Evolutionary conservation across 169 alveolate genomes (phyloP), one percentile per base, ranked within the genome.

Genomic region (Plasmodium vinckei): DNA sequence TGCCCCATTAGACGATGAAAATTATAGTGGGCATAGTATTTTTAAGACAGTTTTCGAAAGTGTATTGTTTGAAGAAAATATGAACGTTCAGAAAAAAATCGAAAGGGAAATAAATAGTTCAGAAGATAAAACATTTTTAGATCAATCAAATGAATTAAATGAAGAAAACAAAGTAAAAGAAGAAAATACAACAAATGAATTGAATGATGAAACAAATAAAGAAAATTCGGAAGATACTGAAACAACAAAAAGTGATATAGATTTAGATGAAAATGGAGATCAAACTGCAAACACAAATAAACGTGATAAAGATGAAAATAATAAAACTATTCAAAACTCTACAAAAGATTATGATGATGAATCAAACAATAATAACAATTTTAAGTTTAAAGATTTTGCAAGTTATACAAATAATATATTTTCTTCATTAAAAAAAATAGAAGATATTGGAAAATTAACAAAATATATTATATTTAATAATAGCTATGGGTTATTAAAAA

Each of bases 401-500:
- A 69, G 46, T 70, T 79, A 79, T 46, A 47, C 64, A 10, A 65
- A 79, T 59, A 79, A 47, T 47, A n/a, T 79, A 57, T 79, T 79
- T 69, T 79, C 57, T 15, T 79, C 89, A n/a, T 65, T 79, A 25
- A 79, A 79, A 79, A 79, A 67, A 54, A 79, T 79, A 9, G 89
- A 79, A 67, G 89, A 79, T 39, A 42, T 79, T 23, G 89, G 89
- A 15, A 79, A 79, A 54, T 69, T 71, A 42, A 60, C 82, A 69
- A 69, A 77, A 68, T 46, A 64, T 53, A 9, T 72, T 9, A 68
- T 77, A 65, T 72, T 87, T 61, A 69, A 68, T 44, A 57, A 71
- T 87, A 91, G 94, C 56, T 72, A 75, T 60, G 94, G 94, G 5
- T 87, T 89, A 54, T 33, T 79, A 27, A 84, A 89, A 57, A 87